These are phyloP conservation scores for Triticum urartu DNA, from an alignment of 176 grass and related monocot genomes.

Conservation along the genomic window DNA sequence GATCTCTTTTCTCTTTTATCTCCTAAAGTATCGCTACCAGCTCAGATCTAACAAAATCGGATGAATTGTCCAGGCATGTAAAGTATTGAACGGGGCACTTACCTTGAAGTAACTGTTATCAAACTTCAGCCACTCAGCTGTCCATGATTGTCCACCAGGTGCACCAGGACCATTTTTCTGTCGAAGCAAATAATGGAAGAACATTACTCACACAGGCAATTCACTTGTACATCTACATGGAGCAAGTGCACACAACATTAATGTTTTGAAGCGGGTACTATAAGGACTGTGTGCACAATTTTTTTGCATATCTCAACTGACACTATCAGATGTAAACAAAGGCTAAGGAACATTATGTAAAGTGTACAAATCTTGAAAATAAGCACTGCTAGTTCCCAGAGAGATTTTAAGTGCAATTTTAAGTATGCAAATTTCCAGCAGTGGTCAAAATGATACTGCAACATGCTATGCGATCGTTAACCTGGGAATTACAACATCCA, in stretches of 20 bases:
- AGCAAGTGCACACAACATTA: not conserved
- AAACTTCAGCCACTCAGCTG: conserved; percentile 85
- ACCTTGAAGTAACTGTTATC: conserved; percentile 98
- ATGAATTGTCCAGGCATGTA: conserved; percentile 14
- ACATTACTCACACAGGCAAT: not conserved
- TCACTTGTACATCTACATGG: conserved; percentile 20
- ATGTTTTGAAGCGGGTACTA: not conserved
- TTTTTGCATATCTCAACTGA: not conserved
- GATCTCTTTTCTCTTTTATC: conserved; percentile 84
- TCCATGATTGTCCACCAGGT: conserved; percentile 99
- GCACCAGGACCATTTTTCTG: conserved; percentile 97
- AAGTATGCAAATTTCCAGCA: not conserved
- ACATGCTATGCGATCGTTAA: conserved; percentile 6
- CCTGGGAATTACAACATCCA: not conserved
- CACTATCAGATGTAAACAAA: not conserved
- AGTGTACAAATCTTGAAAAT: not conserved
- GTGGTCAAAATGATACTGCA: not conserved
- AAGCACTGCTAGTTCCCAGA: conserved; percentile 5
- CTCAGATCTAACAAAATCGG: conserved; percentile 26
- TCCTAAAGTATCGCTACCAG: conserved; percentile 48
- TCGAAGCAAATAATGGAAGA: not conserved
- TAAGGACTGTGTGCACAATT: not conserved
- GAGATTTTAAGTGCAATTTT: not conserved
- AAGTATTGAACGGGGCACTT: not conserved
- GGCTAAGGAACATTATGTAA: not conserved